Base-by-base conservation (phyloP, 768 basidiomycete genomes). In the Rhodotorula taiwanensis region DNA sequence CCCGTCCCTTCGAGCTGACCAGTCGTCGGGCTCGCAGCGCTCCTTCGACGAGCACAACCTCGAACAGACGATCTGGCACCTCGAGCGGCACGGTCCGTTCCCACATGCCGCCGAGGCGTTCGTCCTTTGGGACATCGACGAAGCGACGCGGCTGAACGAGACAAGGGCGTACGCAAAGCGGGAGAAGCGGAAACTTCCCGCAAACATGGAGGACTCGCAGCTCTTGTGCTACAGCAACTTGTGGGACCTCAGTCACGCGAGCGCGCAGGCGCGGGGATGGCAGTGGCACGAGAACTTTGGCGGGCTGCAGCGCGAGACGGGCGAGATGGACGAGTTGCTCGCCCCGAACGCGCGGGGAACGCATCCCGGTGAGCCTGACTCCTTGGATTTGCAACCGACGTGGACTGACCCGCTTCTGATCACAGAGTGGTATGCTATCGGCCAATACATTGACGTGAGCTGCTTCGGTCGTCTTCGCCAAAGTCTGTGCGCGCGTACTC, bases 41-140 rank as follows among this genome's bases (percentile, higher is more conserved):
- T 61, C 59, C 10, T 66, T 66, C 52, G 54, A 50, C 45, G 59
- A 66, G 39, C 64, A 66, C 64, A 66, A 66, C 55, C 55, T 66
- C 50, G 59, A 44, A 2, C 43, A 66, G 48, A 25, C 59, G 28
- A 56, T 66, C 30, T 66, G 59, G 64, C 44, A 42, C 28, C 59
- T 60, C 6, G 28, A 33, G 3, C 64, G 64, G 14, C 18, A 28
- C 15, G 51, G 52, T 39, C 2, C 23, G 2, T 28, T 50, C 11
- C 21, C 55, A 33, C 31, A 65, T 39, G 34, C 59, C 23, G 31
- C 61, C 43, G 64, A 66, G 51, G 30, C 51, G 1, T 50, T 60
- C 27, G 25, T 48, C 13, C 31, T 66, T 20, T 66, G 43, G 36
- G 64, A 66, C 55, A 50, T 50, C 27, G 64, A 66, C 39, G 30